Evolutionary conservation across 495 filamentous ascomycete species (phyloP).

Genomic region (Penicilliopsis zonata): DNA sequence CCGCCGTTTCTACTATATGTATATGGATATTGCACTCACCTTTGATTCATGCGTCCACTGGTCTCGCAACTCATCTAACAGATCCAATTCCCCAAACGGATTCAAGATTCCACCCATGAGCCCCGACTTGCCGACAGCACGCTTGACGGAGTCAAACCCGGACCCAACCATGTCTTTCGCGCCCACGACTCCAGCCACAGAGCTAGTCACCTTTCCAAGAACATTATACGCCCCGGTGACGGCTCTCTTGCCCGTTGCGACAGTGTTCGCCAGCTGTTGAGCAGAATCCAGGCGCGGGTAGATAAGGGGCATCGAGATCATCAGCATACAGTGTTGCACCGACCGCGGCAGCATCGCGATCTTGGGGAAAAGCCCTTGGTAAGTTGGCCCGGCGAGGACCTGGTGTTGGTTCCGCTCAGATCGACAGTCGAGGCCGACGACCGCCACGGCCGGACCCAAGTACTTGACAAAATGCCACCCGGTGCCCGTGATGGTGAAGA

Average conservation of each 20-base stretch:
- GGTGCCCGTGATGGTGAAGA: slow-evolving; percentile 93
- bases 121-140: slow-evolving; percentile 86
- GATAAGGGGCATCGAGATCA: slow-evolving; percentile 79
- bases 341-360: slow-evolving; percentile 81
- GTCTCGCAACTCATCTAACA: slow-evolving; percentile 87
- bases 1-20: too few species aligned
- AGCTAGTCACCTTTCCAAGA: slow-evolving; percentile 85
- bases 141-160: slow-evolving; percentile 89
- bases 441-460: slow-evolving; percentile 80
- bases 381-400: slow-evolving; percentile 91
- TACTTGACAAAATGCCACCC: slow-evolving; percentile 99
- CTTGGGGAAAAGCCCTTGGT: slow-evolving; percentile 94
- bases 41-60: slow-evolving; percentile 98
- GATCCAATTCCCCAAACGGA: slow-evolving; percentile 94
- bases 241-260: slow-evolving; percentile 91
- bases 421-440: slow-evolving; percentile 81
- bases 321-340: slow-evolving; percentile 93
- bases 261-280: slow-evolving; percentile 76
- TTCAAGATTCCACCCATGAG: slow-evolving; percentile 90
- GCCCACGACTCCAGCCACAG: slow-evolving; percentile 86
- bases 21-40: slow-evolving; percentile 22
- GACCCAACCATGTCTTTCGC: slow-evolving; percentile 83
- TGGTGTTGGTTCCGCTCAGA: slow-evolving; percentile 84
- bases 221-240: slow-evolving; percentile 93
- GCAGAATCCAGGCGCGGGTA: slow-evolving; percentile 88